Evolutionary conservation across 441 rosid genomes (phyloP), one percentile per base, ranked within the genome.

Genomic region (Populus tomentosa): DNA sequence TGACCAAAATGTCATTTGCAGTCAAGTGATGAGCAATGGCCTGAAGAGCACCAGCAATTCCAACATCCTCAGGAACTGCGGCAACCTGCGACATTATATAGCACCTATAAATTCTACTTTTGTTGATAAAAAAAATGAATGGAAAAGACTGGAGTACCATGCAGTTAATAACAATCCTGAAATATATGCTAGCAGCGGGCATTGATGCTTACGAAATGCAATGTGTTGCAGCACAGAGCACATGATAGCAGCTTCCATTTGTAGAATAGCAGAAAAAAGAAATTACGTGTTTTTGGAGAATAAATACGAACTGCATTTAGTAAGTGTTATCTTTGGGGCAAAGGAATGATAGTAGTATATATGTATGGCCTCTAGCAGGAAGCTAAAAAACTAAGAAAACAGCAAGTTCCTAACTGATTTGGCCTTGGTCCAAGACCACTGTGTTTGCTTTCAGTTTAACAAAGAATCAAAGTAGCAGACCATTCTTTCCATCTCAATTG

Each of bases 31-130:
- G 97, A 42, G 95, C 89, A 81, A 95, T 92, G 74, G 97, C 95
- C 78, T 93, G 90, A 84, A 95, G 85, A n/a, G 99, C 98, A 72
- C 94, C 99, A 80, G 95, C 98, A 35, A 98, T 90, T 80, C 97
- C 98, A 3, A 93, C 89, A 84, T 93, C 97, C 86, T 93, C 97
- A 33, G 95, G 88, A 79, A 95, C 98, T 10, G 94, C 86, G 83
- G 95, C 98, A 76, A 94, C 97, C 98, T 95, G 30, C n/a, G n/a
- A n/a, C n/a, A n/a, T n/a, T n/a, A n/a, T 40, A 79, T 21, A 66
- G 33, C 28, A 66, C 18, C 76, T 62, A 63, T 53, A 72, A 56
- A 24, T 10, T 67, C 68, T n/a, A 62, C 13, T 36, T 36, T 24
- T 59, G 46, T 8, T 2, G 42, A 4, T 5, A n/a, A 87, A 1